Evolutionary conservation across 306 rosid species (phyloP), one percentile per base, ranked within the genome.

Genomic region (Myrica gale): DNA sequence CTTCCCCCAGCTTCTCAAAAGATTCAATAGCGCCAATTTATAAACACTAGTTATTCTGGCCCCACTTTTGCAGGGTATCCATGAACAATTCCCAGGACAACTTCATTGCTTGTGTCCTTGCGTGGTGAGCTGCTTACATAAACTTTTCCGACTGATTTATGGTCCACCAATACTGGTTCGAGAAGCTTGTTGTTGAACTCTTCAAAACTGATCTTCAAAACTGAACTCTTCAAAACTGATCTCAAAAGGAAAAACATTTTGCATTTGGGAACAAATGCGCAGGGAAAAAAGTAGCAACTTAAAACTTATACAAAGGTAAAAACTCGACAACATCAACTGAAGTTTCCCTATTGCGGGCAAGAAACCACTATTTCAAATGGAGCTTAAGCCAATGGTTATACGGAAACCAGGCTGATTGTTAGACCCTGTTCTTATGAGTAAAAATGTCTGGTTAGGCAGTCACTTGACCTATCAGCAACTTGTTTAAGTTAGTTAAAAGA

Each of bases 1-100:
- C 97, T 83, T 92, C 99, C 85, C 92, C 96, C 81, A 95, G 78
- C 88, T 95, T 95, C 83, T 92, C 99, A 66, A 95, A 95, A 65
- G 90, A 92, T 71, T 95, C 99, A 37, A 95, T 85, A 81, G 97
- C 92, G 77, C 97, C 97, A 82, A 95, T 95, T 81, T 88, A 92
- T 81, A 95, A 89, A 52, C 73, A 90, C 63, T 89, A 95, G 82
- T 85, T 95, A 82, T 87, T 92, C 61, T 84, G 92, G 69, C 92
- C 90, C 32, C 85, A 81, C 77, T 74, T 65, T 87, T 52, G 83
- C 72, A 66, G 90, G 71, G 19, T 71, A 60, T 71, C 86, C 83
- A 81, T 44, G 70, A 57, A 79, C 48, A 58, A 92, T 77, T 70
- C 88, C 96, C 69, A 89, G 97, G 77, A 88, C 75, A 61, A 84